Evolutionary conservation across 768 basidiomycete genomes (phyloP).

Genomic region (Leccinum ochraceum): DNA sequence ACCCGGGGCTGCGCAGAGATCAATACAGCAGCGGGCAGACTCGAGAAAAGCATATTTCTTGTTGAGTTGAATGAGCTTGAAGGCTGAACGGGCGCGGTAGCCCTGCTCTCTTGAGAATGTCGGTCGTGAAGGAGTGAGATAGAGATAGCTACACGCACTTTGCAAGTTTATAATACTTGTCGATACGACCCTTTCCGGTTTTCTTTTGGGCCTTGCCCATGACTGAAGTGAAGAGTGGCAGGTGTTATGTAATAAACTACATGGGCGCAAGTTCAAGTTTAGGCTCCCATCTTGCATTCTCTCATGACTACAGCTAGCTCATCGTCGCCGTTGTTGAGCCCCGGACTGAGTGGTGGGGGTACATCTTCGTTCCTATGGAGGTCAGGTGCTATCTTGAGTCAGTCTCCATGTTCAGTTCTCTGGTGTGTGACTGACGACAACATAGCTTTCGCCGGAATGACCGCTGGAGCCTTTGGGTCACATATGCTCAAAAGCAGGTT

Average conservation of each 20-base stretch:
- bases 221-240: not conserved
- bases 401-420: conserved; percentile 9
- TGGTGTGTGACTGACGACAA: not conserved
- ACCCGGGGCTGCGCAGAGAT: conserved; percentile 97
- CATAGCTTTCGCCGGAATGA: conserved; percentile 50
- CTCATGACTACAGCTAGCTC: not conserved
- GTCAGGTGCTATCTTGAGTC: conserved; percentile 45
- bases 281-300: not conserved
- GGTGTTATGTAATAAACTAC: not conserved
- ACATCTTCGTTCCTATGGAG: conserved; percentile 40
- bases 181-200: conserved; percentile 92
- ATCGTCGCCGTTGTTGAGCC: conserved; percentile 23
- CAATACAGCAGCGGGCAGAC: conserved; percentile 88
- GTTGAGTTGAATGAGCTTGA: conserved; percentile 98
- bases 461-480: conserved; percentile 68
- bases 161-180: conserved; percentile 97
- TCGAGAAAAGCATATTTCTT: conserved; percentile 96
- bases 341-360: conserved; percentile 7
- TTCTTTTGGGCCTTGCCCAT: conserved; percentile 91
- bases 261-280: not conserved
- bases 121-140: conserved; percentile 5
- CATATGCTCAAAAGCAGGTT: conserved; percentile 58
- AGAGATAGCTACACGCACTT: conserved; percentile 49
- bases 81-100: conserved; percentile 98
- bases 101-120: conserved; percentile 82